Conservation (phyloP, 2,329 filamentous ascomycete species). For the Monilinia aucupariae region DNA sequence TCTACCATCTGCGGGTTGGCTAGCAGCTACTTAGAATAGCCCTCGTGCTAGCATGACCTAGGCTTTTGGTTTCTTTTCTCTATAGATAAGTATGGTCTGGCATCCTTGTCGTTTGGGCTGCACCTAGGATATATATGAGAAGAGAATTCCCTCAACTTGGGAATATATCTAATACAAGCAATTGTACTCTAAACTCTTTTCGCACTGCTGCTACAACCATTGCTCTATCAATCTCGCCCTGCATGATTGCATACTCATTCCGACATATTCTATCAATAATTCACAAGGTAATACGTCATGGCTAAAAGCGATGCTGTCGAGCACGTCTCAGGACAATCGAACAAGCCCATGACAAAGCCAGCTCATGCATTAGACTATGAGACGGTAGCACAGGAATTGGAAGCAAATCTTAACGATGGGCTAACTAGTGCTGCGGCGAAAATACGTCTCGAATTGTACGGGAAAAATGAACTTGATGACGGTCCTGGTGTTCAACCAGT, state of each 20-base stretch:
- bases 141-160: background rate
- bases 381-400: slow-evolving; percentile 49
- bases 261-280: slow-evolving; percentile 12
- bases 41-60: background rate
- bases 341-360: slow-evolving; percentile 52
- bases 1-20: background rate
- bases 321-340: slow-evolving; percentile 43
- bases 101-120: background rate
- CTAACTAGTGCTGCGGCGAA: slow-evolving; percentile 51
- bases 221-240: background rate
- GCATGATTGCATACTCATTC: slow-evolving; percentile 7
- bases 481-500: slow-evolving; percentile 52
- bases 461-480: slow-evolving; percentile 59
- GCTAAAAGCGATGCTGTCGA: background rate
- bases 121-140: background rate
- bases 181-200: background rate
- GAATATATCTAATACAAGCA: background rate
- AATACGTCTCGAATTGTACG: slow-evolving; percentile 50
- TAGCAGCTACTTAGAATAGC: background rate
- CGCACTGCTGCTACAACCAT: background rate
- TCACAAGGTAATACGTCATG: slow-evolving; percentile 5
- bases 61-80: background rate
- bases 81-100: background rate
- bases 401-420: slow-evolving; percentile 52
- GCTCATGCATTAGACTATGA: slow-evolving; percentile 56